A percentile compares a stretch with the other conserved stretches of the same genome.
Evolutionary conservation across 2,329 filamentous ascomycete species (phyloP).

Genomic region (Blumeria graminis): DNA sequence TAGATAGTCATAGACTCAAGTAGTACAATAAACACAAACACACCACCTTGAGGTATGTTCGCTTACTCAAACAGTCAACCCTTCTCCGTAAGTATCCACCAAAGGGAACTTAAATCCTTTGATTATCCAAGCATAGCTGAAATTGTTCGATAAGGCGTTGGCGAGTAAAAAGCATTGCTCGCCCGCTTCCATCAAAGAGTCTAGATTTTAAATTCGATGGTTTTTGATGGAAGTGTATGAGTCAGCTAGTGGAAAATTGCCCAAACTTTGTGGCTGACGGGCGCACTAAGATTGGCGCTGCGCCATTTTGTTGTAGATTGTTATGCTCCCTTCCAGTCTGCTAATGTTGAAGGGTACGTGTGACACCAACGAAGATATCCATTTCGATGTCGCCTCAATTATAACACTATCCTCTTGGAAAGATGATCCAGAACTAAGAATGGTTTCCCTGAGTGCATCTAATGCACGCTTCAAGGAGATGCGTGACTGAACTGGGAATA

Average conservation of each 20-base stretch:
- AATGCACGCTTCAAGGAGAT: background rate
- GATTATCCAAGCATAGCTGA: too few relatives aligned
- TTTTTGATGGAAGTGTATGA: background rate
- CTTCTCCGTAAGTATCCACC: too few relatives aligned
- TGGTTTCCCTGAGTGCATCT: background rate
- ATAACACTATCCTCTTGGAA: background rate
- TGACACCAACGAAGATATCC: background rate
- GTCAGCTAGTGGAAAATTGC: background rate
- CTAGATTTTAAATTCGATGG: background rate
- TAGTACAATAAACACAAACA: too few relatives aligned
- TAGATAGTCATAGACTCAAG: too few relatives aligned
- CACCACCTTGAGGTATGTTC: too few relatives aligned
- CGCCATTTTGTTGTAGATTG: background rate
- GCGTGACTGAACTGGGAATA: background rate
- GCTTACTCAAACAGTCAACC: too few relatives aligned
- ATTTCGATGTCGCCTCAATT: background rate
- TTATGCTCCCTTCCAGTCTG: background rate
- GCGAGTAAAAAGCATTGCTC: background rate
- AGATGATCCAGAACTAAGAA: background rate
- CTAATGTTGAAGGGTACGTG: background rate
- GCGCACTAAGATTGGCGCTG: background rate
- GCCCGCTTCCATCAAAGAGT: background rate
- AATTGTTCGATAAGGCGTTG: background rate
- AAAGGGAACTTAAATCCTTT: too few relatives aligned
- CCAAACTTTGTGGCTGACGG: background rate